These are phyloP conservation scores for Ceriops zippeliana DNA, from an alignment of 345 rosid genomes.

Conservation along the genomic window DNA sequence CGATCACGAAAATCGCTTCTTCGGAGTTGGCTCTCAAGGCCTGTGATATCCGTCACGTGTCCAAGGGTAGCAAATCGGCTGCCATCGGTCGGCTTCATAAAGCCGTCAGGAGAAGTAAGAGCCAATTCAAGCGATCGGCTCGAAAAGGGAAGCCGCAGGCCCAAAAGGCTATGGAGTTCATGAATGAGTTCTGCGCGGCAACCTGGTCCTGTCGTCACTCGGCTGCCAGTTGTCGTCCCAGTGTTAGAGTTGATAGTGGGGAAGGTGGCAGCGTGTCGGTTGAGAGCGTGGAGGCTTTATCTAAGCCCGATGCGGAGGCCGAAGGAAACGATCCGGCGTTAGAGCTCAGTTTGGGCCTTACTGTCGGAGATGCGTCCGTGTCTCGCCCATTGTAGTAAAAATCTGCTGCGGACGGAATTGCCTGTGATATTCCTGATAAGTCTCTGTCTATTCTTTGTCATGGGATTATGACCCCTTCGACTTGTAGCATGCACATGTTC, in stretches of 20 bases:
- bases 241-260: slow-evolving; percentile 5
- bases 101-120: slow-evolving; percentile 13
- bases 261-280: slow-evolving; percentile 26
- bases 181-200: not conserved
- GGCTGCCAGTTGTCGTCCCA: slow-evolving; percentile 16
- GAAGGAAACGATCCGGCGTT: slow-evolving; percentile 21
- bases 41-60: slow-evolving; percentile 38
- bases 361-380: no score
- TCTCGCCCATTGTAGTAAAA: no score
- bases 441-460: no score
- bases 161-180: not conserved
- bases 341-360: slow-evolving; percentile 28
- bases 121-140: slow-evolving; percentile 27
- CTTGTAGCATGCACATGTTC: no score
- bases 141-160: slow-evolving; percentile 9
- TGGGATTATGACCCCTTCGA: no score
- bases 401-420: no score
- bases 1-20: slow-evolving; percentile 19
- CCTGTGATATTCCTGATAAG: no score
- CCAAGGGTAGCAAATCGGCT: slow-evolving; percentile 15
- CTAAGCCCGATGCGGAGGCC: slow-evolving; percentile 14
- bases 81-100: slow-evolving; percentile 20
- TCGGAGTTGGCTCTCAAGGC: slow-evolving; percentile 1
- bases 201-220: slow-evolving; percentile 2
- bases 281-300: slow-evolving; percentile 36